Evolutionary conservation across 345 rosid genomes (phyloP).

Genomic region (Fremontodendron californicum): DNA sequence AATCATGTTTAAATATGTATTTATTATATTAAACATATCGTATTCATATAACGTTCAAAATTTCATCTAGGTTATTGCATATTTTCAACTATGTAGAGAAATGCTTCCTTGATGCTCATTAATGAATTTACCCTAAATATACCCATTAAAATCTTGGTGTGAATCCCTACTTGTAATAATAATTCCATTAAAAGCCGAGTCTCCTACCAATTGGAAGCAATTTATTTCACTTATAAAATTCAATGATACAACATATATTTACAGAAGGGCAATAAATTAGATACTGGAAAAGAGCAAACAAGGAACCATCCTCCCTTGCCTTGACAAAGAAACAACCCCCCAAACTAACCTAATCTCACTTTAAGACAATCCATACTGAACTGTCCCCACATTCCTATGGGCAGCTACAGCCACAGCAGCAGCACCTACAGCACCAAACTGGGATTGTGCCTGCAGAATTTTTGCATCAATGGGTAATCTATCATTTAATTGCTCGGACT

Average conservation of each 20-base stretch:
- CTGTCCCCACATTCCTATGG: constrained; percentile 57
- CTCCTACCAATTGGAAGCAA: neutral
- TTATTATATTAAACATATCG: too few relatives aligned
- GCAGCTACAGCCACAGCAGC: constrained; percentile 82
- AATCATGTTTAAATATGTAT: too few relatives aligned
- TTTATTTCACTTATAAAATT: constrained; percentile 4
- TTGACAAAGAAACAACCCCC: neutral
- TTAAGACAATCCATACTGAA: constrained; percentile 49
- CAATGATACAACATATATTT: constrained; percentile 15
- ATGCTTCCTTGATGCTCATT: too few relatives aligned
- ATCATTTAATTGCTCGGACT: constrained; percentile 50
- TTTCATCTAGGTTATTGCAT: too few relatives aligned
- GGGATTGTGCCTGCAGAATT: constrained; percentile 81
- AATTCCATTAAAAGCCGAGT: neutral
- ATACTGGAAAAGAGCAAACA: neutral
- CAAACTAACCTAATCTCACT: neutral
- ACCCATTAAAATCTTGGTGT: neutral
- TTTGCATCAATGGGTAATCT: constrained; percentile 72
- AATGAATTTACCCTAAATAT: too few relatives aligned
- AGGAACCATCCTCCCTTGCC: neutral
- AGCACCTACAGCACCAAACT: constrained; percentile 72
- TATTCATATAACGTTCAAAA: too few relatives aligned
- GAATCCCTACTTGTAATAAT: too few relatives aligned
- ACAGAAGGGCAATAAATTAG: neutral
- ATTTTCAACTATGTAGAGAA: too few relatives aligned